Conservation (phyloP, 371 early-diverging fungal species). For the Saksenaea oblongispora region DNA sequence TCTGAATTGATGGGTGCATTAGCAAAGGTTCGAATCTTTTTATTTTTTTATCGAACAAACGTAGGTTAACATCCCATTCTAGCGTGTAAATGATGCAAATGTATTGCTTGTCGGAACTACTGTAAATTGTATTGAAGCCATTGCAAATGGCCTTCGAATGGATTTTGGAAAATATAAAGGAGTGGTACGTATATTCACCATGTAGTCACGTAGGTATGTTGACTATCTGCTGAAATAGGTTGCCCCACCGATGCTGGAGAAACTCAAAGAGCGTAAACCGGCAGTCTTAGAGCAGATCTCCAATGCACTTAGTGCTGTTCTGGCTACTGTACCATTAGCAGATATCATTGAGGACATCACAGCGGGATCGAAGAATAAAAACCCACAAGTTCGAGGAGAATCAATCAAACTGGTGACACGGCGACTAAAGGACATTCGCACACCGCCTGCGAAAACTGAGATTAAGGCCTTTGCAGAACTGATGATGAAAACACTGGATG, state of each 20-base stretch:
- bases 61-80: constrained; percentile 1
- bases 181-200: constrained; percentile 47
- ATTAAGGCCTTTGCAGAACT: constrained; percentile 75
- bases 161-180: constrained; percentile 79
- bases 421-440: constrained; percentile 67
- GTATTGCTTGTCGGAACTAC: constrained; percentile 79
- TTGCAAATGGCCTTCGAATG: constrained; percentile 81
- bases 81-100: constrained; percentile 87
- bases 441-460: constrained; percentile 76
- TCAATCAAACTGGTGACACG: constrained; percentile 71
- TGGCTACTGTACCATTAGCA: constrained; percentile 60
- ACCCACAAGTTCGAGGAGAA: constrained; percentile 88
- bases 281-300: constrained; percentile 83
- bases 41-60: background rate
- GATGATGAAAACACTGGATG: constrained; percentile 80
- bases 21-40: constrained; percentile 62
- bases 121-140: constrained; percentile 81
- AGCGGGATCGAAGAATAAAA: constrained; percentile 78
- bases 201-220: background rate
- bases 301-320: constrained; percentile 83
- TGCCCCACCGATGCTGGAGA: constrained; percentile 77
- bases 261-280: constrained; percentile 92
- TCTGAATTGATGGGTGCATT: constrained; percentile 82
- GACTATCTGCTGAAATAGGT: constrained; percentile 19
- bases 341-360: constrained; percentile 76